Evolutionary conservation across 257 asterid species (phyloP).

Genomic region (Nicotiana undulata): DNA sequence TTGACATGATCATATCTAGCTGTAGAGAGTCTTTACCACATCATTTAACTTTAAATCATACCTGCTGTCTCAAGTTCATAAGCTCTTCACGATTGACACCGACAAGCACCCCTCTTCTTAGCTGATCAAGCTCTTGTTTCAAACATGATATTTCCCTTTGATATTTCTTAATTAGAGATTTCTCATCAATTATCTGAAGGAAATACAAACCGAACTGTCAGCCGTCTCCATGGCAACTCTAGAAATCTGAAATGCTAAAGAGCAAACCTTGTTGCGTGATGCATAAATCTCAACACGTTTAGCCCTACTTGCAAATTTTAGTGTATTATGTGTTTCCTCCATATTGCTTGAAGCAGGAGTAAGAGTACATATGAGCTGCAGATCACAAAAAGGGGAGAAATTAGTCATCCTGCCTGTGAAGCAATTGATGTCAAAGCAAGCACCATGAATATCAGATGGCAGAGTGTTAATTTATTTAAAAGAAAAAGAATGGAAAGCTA

Average conservation of each 20-base stretch:
- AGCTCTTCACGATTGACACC: constrained; percentile 87
- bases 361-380: constrained; percentile 91
- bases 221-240: neutral
- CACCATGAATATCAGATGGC: neutral
- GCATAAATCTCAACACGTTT: constrained; percentile 91
- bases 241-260: constrained; percentile 7
- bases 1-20: neutral
- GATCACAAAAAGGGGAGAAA: constrained; percentile 11
- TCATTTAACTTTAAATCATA: constrained; percentile 14
- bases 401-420: neutral
- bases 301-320: constrained; percentile 98
- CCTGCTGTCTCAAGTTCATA: constrained; percentile 79
- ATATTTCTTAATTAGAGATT: constrained; percentile 95
- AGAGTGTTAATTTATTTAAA: neutral
- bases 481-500: neutral
- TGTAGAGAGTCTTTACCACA: neutral
- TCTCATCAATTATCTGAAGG: constrained; percentile 92
- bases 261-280: constrained; percentile 78
- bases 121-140: constrained; percentile 85
- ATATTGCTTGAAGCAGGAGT: constrained; percentile 98
- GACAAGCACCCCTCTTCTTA: constrained; percentile 64
- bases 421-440: neutral
- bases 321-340: constrained; percentile 98
- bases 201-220: neutral
- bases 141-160: constrained; percentile 90